Percentiles rank a stretch among this genome's conserved stretches.
These are phyloP conservation scores for Blakeslea trispora DNA, from an alignment of 371 early-diverging fungal genomes.

Conservation along the genomic window DNA sequence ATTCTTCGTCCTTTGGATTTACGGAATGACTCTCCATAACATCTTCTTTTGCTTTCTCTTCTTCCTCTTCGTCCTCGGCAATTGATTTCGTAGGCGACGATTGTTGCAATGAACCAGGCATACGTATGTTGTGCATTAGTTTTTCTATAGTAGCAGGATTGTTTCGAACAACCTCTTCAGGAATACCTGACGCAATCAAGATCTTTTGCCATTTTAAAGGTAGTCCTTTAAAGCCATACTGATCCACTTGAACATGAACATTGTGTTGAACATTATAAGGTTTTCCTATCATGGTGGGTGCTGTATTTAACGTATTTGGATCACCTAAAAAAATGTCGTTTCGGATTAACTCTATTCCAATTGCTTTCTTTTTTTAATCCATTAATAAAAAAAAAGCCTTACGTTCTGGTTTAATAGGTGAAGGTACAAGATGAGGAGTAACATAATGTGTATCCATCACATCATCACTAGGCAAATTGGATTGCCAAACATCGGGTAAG, in stretches of 20 bases:
- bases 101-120: slow-evolving; percentile 49
- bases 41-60: slow-evolving; percentile 3
- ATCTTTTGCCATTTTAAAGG: slow-evolving; percentile 62
- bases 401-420: slow-evolving; percentile 35
- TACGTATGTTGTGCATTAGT: slow-evolving; percentile 58
- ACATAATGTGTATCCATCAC: slow-evolving; percentile 64
- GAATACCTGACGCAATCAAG: slow-evolving; percentile 55
- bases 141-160: slow-evolving; percentile 56
- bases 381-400: slow-evolving; percentile 2
- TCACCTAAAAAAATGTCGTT: slow-evolving; percentile 15
- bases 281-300: slow-evolving; percentile 51
- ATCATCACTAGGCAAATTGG: slow-evolving; percentile 63
- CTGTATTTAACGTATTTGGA: slow-evolving; percentile 16
- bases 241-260: slow-evolving; percentile 61
- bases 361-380: too few species aligned
- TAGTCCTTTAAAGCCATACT: slow-evolving; percentile 55
- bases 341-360: too few species aligned
- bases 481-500: slow-evolving; percentile 68
- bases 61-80: slow-evolving; percentile 8
- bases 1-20: too few species aligned
- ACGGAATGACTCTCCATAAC: slow-evolving; percentile 11
- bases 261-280: slow-evolving; percentile 68
- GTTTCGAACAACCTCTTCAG: slow-evolving; percentile 56
- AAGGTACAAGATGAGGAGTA: slow-evolving; percentile 65
- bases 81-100: slow-evolving; percentile 11